A percentile compares a stretch with the other conserved stretches of the same genome.
phyloP scores from a whole-genome alignment of 2,329 filamentous ascomycete genomes.

The Fusarium pseudocircinatum region DNA sequence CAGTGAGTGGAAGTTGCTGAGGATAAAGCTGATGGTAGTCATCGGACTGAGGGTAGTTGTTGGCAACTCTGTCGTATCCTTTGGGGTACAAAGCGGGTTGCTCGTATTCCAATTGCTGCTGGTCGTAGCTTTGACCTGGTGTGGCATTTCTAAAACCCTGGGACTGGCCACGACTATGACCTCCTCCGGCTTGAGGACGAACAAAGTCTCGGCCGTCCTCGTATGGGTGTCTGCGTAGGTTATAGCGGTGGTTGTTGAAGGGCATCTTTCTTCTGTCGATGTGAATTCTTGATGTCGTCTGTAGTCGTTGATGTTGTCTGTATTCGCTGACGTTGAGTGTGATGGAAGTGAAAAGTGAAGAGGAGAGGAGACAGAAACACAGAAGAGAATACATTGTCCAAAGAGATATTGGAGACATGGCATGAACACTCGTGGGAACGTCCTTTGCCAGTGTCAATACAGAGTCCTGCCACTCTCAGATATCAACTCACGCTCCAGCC shows the following conservation, averaged over 20 bases:
- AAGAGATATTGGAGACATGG: not conserved
- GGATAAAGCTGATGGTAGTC: fast-evolving
- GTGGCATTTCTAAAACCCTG: not conserved
- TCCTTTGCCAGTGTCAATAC: not conserved
- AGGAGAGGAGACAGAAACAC: not conserved
- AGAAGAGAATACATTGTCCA: not conserved
- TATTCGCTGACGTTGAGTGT: not conserved
- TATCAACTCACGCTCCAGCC: not conserved
- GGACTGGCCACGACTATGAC: not conserved
- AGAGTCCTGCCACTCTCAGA: not conserved
- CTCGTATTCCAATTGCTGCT: not conserved
- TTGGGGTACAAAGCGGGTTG: not conserved
- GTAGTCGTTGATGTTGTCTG: not conserved
- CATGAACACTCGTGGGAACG: no score
- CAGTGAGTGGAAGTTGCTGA: not conserved
- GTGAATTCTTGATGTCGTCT: no score
- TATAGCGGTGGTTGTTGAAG: not conserved
- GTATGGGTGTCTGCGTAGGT: not conserved
- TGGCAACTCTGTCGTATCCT: not conserved
- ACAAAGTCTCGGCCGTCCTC: no score
- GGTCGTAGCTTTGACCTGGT: not conserved
- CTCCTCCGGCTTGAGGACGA: not conserved
- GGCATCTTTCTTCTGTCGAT: not conserved
- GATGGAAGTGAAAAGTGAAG: not conserved
- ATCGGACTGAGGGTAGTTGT: not conserved